These are phyloP conservation scores for Alternaria ventricosa DNA, from an alignment of 2,329 filamentous ascomycete genomes.

Conservation along the genomic window DNA sequence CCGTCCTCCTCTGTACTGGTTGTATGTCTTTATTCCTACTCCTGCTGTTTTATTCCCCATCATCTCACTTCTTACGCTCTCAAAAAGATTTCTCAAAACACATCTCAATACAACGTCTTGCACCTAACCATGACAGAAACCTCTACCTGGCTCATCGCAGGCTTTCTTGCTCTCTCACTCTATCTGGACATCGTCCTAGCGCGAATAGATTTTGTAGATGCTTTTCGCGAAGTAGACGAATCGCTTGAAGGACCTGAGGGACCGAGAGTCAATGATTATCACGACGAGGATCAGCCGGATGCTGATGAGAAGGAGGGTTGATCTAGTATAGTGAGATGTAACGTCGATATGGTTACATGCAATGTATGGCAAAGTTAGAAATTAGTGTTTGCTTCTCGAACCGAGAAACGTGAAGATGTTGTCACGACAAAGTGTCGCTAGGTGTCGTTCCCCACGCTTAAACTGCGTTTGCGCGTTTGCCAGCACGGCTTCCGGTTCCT, in stretches of 20 bases:
- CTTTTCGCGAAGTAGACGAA: not conserved
- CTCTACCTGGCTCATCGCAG: not conserved
- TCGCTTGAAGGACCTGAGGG: not conserved
- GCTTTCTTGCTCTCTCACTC: not conserved
- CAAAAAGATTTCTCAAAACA: not conserved
- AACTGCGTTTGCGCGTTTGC: not conserved
- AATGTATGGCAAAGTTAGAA: not conserved
- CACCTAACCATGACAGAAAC: not conserved
- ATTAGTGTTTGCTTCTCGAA: not conserved
- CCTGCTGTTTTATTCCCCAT: not conserved
- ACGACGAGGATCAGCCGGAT: not conserved
- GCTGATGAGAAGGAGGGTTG: not conserved
- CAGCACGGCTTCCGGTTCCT: not conserved
- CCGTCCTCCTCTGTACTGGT: not conserved
- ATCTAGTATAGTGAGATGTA: accelerated
- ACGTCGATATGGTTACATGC: not conserved
- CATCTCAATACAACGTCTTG: accelerated
- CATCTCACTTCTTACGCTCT: not conserved
- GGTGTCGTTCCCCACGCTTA: not conserved
- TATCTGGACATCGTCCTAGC: not conserved
- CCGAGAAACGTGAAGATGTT: not conserved
- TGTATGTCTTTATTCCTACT: not conserved
- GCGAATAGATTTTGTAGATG: not conserved
- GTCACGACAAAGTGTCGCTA: not conserved
- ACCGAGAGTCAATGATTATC: not conserved